Percentiles rank a stretch among this genome's conserved stretches.
These are phyloP conservation scores for Colletotrichum filicis DNA, from an alignment of 2,329 filamentous ascomycete genomes.

Conservation along the genomic window DNA sequence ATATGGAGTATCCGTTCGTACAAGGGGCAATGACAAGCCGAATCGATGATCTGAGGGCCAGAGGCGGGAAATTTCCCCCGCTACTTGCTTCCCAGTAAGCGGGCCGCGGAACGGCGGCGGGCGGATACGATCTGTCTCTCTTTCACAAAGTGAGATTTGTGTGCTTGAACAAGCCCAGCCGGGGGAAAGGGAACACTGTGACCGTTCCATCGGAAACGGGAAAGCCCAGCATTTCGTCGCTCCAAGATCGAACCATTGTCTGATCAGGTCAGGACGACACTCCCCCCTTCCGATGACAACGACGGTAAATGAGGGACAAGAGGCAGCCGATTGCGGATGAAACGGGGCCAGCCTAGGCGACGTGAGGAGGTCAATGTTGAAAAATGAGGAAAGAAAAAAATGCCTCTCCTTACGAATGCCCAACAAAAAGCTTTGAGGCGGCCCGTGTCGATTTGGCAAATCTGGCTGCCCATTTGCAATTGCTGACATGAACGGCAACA, in stretches of 20 bases:
- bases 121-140: constrained; percentile 22
- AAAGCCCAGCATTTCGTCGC: not conserved
- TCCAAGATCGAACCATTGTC: constrained; percentile 23
- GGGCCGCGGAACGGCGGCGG: constrained; percentile 22
- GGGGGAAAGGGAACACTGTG: not conserved
- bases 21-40: not conserved
- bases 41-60: not conserved
- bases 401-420: not conserved
- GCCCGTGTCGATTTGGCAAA: not conserved
- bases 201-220: constrained; percentile 12
- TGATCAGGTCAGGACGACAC: constrained; percentile 3
- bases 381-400: not conserved
- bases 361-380: constrained; percentile 6
- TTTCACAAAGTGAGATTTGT: not conserved
- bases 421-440: constrained; percentile 10
- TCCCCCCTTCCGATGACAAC: not conserved
- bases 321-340: constrained; percentile 6
- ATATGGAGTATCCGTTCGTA: not conserved
- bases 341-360: not conserved
- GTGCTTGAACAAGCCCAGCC: not conserved
- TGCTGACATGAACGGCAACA: not conserved
- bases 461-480: not conserved
- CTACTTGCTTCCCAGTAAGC: not conserved
- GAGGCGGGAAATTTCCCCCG: not conserved
- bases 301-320: not conserved